Conservation (phyloP, 345 rosid species). For the Hirschfeldia incana region DNA sequence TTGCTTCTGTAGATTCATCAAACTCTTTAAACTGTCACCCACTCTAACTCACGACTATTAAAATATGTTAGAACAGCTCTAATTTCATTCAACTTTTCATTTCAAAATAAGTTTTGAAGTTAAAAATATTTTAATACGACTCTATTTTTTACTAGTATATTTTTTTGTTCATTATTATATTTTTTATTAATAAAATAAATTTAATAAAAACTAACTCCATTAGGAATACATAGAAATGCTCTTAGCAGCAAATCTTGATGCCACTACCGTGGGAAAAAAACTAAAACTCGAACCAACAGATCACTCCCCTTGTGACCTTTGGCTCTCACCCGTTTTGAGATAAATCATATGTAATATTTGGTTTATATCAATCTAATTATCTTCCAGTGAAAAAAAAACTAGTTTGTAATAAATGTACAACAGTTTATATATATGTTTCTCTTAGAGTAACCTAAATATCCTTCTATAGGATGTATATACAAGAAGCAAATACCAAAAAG, state of each 20-base stretch:
- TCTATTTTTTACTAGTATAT: too few species aligned
- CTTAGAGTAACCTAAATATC: background rate
- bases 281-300: slow-evolving; percentile 31
- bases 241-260: slow-evolving; percentile 71
- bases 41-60: slow-evolving; percentile 32
- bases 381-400: background rate
- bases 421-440: background rate
- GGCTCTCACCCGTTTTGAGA: too few species aligned
- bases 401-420: background rate
- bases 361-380: background rate
- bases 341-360: too few species aligned
- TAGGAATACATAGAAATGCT: too few species aligned
- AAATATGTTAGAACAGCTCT: slow-evolving; percentile 12
- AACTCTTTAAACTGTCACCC: slow-evolving; percentile 23
- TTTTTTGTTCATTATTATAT: too few species aligned
- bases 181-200: too few species aligned
- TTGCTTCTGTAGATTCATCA: slow-evolving; percentile 14
- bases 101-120: too few species aligned
- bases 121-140: too few species aligned
- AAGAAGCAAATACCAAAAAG: background rate
- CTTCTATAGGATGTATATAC: background rate
- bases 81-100: too few species aligned
- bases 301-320: slow-evolving; percentile 15
- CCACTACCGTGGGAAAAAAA: slow-evolving; percentile 60
- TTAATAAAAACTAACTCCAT: too few species aligned